These are phyloP conservation scores for Scutellaria minor DNA, from an alignment of 257 asterid species.

Conservation along the genomic window DNA sequence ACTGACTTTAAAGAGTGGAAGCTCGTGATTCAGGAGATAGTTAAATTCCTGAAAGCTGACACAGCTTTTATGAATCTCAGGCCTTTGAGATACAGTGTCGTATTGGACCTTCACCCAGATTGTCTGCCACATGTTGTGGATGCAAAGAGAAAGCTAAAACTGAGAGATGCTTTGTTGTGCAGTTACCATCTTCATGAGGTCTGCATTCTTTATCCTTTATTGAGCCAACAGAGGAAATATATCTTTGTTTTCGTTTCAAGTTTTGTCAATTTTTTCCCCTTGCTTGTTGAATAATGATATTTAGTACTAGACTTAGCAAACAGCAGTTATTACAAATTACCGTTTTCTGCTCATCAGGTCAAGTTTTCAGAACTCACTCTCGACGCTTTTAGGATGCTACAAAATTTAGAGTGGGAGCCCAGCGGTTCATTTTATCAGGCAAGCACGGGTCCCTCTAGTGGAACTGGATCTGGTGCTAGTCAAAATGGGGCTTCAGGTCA, in stretches of 20 bases:
- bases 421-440: constrained; percentile 90
- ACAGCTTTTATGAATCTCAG: constrained; percentile 89
- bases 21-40: constrained; percentile 95
- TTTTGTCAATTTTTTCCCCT: neutral
- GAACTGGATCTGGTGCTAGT: constrained; percentile 55
- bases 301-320: constrained; percentile 26
- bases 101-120: constrained; percentile 86
- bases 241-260: constrained; percentile 3
- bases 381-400: constrained; percentile 90
- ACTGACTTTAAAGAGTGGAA: constrained; percentile 98
- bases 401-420: constrained; percentile 97
- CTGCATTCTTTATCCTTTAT: constrained; percentile 32
- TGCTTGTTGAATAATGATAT: constrained; percentile 31
- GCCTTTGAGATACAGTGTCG: constrained; percentile 93
- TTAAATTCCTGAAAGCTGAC: constrained; percentile 94
- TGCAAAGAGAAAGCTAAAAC: constrained; percentile 73
- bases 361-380: constrained; percentile 92
- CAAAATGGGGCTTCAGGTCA: constrained; percentile 85
- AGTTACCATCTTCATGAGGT: constrained; percentile 97
- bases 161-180: constrained; percentile 86
- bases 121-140: constrained; percentile 59
- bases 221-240: constrained; percentile 24
- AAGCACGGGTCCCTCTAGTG: constrained; percentile 56
- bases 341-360: constrained; percentile 60
- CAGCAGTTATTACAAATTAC: constrained; percentile 21